Evolutionary conservation across 2,329 filamentous ascomycete genomes (phyloP).

Genomic region (Raffaelea ambrosiae): DNA sequence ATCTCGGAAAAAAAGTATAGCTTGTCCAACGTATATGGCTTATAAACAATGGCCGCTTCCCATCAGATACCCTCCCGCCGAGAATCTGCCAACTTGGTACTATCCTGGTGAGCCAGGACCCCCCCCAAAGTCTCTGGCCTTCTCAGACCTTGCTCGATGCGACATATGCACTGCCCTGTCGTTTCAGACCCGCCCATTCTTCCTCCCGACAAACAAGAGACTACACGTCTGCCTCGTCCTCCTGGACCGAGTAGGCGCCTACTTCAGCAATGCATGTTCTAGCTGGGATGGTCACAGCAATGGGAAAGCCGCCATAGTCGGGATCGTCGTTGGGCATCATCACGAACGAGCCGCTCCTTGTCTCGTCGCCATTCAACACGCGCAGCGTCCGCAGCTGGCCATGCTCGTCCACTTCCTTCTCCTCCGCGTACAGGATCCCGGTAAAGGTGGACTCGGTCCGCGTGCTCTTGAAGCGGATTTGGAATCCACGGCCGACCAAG

Average conservation of each 20-base stretch:
- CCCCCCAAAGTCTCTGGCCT: too few relatives aligned
- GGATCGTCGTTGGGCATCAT: constrained; percentile 50
- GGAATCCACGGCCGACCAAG: constrained; percentile 27
- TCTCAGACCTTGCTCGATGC: too few relatives aligned
- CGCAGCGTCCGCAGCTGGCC: constrained; percentile 4
- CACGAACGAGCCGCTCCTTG: constrained; percentile 30
- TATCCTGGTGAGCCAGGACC: too few relatives aligned
- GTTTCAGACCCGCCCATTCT: too few relatives aligned
- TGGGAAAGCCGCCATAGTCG: constrained; percentile 48
- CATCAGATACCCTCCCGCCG: too few relatives aligned
- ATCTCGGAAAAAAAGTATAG: too few relatives aligned
- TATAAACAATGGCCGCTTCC: too few relatives aligned
- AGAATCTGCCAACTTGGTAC: too few relatives aligned
- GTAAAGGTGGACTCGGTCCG: constrained; percentile 25
- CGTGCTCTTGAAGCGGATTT: constrained; percentile 23
- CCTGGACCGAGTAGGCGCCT: constrained; percentile 22
- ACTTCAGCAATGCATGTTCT: constrained; percentile 37
- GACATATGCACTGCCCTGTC: too few relatives aligned
- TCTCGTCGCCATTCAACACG: constrained; percentile 31
- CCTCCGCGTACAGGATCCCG: constrained; percentile 25
- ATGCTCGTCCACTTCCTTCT: constrained; percentile 19
- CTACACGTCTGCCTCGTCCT: not conserved
- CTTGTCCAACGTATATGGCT: too few relatives aligned
- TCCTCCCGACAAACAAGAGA: too few relatives aligned
- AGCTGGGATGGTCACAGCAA: constrained; percentile 44